Base-by-base conservation (phyloP, 2,329 filamentous ascomycete genomes). In the Sclerotinia minor region DNA sequence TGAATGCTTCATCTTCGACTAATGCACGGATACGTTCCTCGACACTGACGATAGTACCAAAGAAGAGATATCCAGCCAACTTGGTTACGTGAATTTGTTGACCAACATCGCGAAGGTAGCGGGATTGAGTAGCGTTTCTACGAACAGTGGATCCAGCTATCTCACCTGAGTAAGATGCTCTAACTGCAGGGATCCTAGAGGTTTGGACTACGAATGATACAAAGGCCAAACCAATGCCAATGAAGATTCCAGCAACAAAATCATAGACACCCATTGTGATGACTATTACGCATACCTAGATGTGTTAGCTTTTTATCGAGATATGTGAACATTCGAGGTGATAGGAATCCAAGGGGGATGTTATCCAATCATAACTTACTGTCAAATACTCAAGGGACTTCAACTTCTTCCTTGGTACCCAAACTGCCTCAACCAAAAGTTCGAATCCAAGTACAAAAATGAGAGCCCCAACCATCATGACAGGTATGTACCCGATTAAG, bases 361-460 rank as follows among this genome's bases (percentile, higher is more conserved):
- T 29, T 29, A 26, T 13, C 2, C 11, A 19, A 29, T 26, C 49
- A 29, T 17, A 63, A 77, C 83, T 75, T 80, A 89, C 92, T 8
- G 95, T 99, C 45, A 95, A 77, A 77, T 97, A 99, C 77, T 99
- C 95, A 17, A 94, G 86, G 64, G 85, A 81, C 77, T 96, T 92
- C 49, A 98, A 83, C 79, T 95, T 96, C 71, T 93, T 93, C 77
- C 92, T 91, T 0, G 95, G 96, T 68, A 92, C 87, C 82, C 93
- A 92, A 5, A 99, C 81, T 2, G 95, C 95, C 78, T 99, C 95
- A 68, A 92, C 82, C 69, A 98, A 84, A 44, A 99, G 83, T 76
- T 98, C 94, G 74, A 99, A 95, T 1, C 95, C 95, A 19, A 99
- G 87, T 70, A 96, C 87, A 77, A 97, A 99, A 72, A 99, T 99